Evolutionary conservation across 2,329 filamentous ascomycete genomes (phyloP).

Genomic region (Hyphodiscus sp.): DNA sequence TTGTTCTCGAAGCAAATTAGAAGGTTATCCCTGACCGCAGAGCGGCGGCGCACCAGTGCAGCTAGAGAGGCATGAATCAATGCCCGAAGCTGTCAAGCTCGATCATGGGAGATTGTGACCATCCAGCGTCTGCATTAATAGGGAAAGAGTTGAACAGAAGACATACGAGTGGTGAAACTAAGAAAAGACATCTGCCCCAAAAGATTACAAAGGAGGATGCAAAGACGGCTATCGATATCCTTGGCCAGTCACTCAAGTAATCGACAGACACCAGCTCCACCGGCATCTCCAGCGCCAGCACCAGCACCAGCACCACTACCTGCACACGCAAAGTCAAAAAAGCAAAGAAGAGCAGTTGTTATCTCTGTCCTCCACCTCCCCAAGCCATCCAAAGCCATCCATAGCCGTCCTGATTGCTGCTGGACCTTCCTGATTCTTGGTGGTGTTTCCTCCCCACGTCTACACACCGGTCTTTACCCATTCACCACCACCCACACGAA

Average conservation of each 20-base stretch:
- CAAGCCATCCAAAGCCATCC: too few species aligned
- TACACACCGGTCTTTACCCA: too few species aligned
- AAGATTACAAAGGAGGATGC: background rate
- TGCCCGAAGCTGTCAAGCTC: background rate
- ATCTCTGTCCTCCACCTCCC: too few species aligned
- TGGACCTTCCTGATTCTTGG: too few species aligned
- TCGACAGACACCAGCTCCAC: background rate
- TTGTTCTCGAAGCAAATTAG: conserved; percentile 6
- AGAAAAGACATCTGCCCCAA: background rate
- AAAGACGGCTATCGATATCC: background rate
- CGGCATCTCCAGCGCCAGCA: too few species aligned
- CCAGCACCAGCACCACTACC: too few species aligned
- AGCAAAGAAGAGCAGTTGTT: too few species aligned
- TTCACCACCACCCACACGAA: too few species aligned
- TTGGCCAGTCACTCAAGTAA: background rate
- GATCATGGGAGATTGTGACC: background rate
- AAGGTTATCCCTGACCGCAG: background rate
- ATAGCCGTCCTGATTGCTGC: too few species aligned
- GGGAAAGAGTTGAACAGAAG: background rate
- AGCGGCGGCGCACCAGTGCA: background rate
- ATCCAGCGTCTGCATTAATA: background rate
- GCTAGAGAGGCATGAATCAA: conserved; percentile 4
- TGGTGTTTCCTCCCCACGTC: too few species aligned
- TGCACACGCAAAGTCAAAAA: too few species aligned
- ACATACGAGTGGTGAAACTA: background rate